These are phyloP conservation scores for Talaromyces proteolyticus DNA, from an alignment of 495 filamentous ascomycete genomes.

Conservation along the genomic window DNA sequence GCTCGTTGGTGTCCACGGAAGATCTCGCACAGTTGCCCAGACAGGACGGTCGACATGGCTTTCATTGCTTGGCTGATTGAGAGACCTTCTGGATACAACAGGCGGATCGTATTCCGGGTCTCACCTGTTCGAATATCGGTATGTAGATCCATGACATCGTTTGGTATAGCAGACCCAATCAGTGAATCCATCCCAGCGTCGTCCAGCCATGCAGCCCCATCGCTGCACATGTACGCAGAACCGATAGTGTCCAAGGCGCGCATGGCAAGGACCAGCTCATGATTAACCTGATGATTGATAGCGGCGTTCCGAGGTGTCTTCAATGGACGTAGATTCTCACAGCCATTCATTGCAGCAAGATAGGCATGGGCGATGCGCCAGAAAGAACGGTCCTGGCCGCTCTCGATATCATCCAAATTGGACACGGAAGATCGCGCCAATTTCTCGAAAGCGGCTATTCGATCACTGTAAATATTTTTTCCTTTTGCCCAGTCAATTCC, in stretches of 20 bases:
- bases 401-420: not conserved
- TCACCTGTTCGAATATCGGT: conserved; percentile 1
- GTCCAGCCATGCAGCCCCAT: conserved; percentile 3
- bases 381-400: conserved; percentile 1
- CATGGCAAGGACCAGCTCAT: not conserved
- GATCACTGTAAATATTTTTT: not conserved
- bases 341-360: not conserved
- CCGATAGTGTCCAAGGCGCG: not conserved
- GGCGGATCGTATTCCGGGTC: not conserved
- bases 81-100: not conserved
- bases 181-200: conserved; percentile 1
- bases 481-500: conserved; percentile 1
- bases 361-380: not conserved
- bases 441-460: not conserved
- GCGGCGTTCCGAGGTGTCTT: not conserved
- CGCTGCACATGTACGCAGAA: conserved; percentile 2
- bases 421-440: not conserved
- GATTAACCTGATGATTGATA: not conserved
- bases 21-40: not conserved
- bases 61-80: not conserved
- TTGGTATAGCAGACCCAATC: not conserved
- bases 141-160: conserved; percentile 2
- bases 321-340: not conserved
- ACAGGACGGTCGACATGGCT: not conserved
- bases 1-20: conserved; percentile 2